Base-by-base conservation (phyloP, 768 basidiomycete genomes). In the Tylopilus subfusipes region DNA sequence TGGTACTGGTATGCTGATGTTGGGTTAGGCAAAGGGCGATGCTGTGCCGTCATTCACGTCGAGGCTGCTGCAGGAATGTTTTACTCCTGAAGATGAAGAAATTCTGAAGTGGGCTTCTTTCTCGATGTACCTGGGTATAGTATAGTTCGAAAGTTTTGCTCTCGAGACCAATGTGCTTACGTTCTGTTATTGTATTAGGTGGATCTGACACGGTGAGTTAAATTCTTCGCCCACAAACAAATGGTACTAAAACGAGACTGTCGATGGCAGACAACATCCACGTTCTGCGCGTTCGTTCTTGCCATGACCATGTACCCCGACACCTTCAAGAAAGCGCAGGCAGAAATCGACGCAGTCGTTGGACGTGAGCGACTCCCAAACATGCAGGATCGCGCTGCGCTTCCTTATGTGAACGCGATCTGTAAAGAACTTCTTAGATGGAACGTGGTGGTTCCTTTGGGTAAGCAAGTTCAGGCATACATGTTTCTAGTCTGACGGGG, bases 171-270 rank as follows among this genome's bases (percentile, higher is more conserved):
- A 18, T 21, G 5, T 14, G 19, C 47, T 50, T 14, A 30, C n/a
- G 4, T 21, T 42, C 11, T 14, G 13, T n/a, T 36, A 7, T 14
- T 45, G 11, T 33, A 33, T 42, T 39, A 78, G 80, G 39, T 25
- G 64, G 53, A 46, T 30, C 58, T 3, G 61, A 65, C 12, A 62
- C 57, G 1, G 63, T 58, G 13, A 19, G 52, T 30, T 9, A 7
- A 7, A 72, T 71, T 18, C 68, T 77, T 30, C 18, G 5, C 21
- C 2, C 9, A 9, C 7, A 18, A 45, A 14, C 4, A 5, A 39
- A 33, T 39, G 14, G 12, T 10, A 12, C 24, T 49, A 22, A 39
- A 48, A 11, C 34, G 16, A 18, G 6, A 16, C 1, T 6, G 7
- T 36, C 1, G n/a, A 7, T 75, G 30, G 63, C 21, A 57, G 62